phyloP scores from a whole-genome alignment of 2,329 filamentous ascomycete species.

The Colletotrichum neosansevieriae region DNA sequence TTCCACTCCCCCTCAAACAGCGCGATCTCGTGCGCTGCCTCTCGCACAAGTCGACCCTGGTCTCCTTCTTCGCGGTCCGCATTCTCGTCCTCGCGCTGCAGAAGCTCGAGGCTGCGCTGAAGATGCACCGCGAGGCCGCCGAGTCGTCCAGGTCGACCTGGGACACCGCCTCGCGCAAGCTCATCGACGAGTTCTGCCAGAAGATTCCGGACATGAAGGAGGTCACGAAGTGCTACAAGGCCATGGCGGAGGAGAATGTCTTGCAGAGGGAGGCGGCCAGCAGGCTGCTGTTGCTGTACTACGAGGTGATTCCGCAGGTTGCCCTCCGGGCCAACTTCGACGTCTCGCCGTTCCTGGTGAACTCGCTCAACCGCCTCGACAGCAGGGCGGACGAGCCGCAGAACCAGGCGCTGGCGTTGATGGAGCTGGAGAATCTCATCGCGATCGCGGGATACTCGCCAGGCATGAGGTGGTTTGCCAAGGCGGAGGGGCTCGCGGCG shows the following conservation, averaged over 20 bases:
- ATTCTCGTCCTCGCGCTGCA: slow-evolving; percentile 82
- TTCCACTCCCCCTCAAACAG: slow-evolving; percentile 85
- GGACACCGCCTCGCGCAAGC: slow-evolving; percentile 74
- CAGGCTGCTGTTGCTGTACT: slow-evolving; percentile 85
- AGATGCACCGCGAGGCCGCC: slow-evolving; percentile 66
- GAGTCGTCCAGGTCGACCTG: slow-evolving; percentile 64
- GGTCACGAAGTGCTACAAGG: slow-evolving; percentile 79
- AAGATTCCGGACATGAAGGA: slow-evolving; percentile 87
- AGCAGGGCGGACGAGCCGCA: slow-evolving; percentile 62
- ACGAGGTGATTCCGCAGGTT: slow-evolving; percentile 82
- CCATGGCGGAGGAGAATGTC: slow-evolving; percentile 74
- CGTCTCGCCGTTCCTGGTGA: slow-evolving; percentile 80
- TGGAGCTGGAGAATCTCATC: slow-evolving; percentile 86
- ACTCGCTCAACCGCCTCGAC: slow-evolving; percentile 73
- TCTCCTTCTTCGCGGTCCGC: slow-evolving; percentile 86
- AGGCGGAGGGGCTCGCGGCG: slow-evolving; percentile 70
- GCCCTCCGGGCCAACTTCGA: slow-evolving; percentile 90
- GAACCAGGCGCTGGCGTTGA: slow-evolving; percentile 67
- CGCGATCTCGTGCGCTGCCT: slow-evolving; percentile 85
- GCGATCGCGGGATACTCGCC: slow-evolving; percentile 84
- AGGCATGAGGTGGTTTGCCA: slow-evolving; percentile 91
- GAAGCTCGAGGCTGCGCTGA: slow-evolving; percentile 77
- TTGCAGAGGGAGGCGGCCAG: slow-evolving; percentile 84
- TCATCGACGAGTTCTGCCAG: slow-evolving; percentile 81
- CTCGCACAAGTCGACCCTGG: slow-evolving; percentile 79